Base-by-base conservation (phyloP, 257 asterid genomes). In the Oldenlandia corymbosa region DNA sequence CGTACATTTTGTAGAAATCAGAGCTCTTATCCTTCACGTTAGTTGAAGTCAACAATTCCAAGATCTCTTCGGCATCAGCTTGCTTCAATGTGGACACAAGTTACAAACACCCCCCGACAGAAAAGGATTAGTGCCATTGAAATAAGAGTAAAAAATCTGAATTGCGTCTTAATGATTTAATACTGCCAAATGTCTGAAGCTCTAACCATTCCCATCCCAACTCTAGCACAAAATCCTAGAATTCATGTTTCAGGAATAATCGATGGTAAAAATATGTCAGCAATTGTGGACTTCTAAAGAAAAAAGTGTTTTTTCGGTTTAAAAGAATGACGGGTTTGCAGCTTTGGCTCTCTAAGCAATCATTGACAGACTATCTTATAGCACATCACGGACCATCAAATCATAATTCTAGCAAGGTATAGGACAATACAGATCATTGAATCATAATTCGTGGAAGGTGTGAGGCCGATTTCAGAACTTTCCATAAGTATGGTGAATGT, bases 1-100 rank as follows among this genome's bases (percentile, higher is more conserved):
- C 85, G 70, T 84, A 84, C 83, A 87, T 75, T 69, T 77, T 80
- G 72, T 78, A 67, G 58, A 93, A 85, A 75, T 93, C 92, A 54
- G 94, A 93, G 8, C 69, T 78, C 77, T 79, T 84, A 73, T 83
- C 94, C 68, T 83, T 93, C 50, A 93, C 76, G 62, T 93, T 84
- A 63, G 82, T 72, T 0, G 90, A 73, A 66, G 63, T 77, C 58
- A 93, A 79, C 74, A 70, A 73, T 72, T 80, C 76, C 68, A 90
- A 64, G 64, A 81, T 71, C 58, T 80, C 83, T 71, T 80, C 90
- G 27, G 84, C 83, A 67, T 76, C 90, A 68, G 45, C 52, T 46
- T 58, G 80, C 99, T 93, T 81, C 72, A 64, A 26, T 63, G 61
- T 26, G 58, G 67, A 27, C 54, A 27, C 54, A 0, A 51, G 46